Conservation (phyloP, 148 eudicot genomes). For the Chenopodium berlandieri region DNA sequence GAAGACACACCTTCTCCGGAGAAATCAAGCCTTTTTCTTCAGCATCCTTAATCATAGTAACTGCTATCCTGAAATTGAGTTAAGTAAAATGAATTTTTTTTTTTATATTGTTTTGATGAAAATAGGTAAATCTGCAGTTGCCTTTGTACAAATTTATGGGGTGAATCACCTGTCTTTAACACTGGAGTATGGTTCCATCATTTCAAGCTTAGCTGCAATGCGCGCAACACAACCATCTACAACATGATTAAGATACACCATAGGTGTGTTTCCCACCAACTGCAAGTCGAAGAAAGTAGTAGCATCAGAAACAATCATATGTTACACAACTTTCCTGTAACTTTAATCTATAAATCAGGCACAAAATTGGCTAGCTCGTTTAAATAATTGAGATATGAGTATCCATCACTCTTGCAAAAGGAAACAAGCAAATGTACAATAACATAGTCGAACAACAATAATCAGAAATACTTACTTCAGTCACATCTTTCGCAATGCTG, state of each 20-base stretch:
- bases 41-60: constrained; percentile 75
- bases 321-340: not conserved
- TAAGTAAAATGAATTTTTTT: not conserved
- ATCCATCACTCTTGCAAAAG: no score
- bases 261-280: constrained; percentile 69
- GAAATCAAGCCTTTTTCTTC: constrained; percentile 74
- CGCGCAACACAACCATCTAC: constrained; percentile 76
- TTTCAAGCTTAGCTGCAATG: constrained; percentile 76
- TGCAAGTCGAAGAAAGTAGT: constrained; percentile 13
- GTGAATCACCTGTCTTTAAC: constrained; percentile 66
- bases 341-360: not conserved
- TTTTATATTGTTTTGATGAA: not conserved
- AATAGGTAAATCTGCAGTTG: not conserved
- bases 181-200: constrained; percentile 88
- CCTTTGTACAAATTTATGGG: not conserved
- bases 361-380: not conserved
- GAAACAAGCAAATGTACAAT: not conserved
- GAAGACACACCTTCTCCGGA: constrained; percentile 60
- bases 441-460: not conserved
- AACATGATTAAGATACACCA: constrained; percentile 73
- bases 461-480: constrained; percentile 26
- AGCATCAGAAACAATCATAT: not conserved
- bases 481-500: constrained; percentile 36
- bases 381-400: no score
- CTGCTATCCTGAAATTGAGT: constrained; percentile 51